Evolutionary conservation across 805 yeast genomes (phyloP).

Genomic region (Yamadazyma scolyti): DNA sequence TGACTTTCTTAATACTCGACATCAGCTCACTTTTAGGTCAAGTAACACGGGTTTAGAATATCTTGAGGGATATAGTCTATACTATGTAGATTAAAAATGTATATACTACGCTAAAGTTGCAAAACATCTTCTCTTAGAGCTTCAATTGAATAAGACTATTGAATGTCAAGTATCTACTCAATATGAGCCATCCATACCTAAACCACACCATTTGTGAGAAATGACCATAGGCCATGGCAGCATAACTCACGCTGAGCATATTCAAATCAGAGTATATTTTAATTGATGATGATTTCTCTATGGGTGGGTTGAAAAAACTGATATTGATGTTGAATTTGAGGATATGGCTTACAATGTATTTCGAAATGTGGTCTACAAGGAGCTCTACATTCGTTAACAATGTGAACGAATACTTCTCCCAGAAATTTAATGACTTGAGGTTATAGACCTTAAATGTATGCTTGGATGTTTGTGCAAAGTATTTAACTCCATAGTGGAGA

Average conservation of each 20-base stretch:
- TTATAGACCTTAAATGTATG: constrained; percentile 9
- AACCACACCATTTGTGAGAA: constrained; percentile 93
- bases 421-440: constrained; percentile 32
- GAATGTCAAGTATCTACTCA: constrained; percentile 72
- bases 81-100: constrained; percentile 1
- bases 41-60: too few relatives aligned
- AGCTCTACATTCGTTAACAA: constrained; percentile 39
- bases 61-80: too few relatives aligned
- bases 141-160: constrained; percentile 54
- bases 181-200: constrained; percentile 79
- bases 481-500: constrained; percentile 47
- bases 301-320: constrained; percentile 28
- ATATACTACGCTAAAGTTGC: background rate
- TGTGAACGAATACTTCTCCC: constrained; percentile 50
- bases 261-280: constrained; percentile 38
- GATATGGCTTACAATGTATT: constrained; percentile 24
- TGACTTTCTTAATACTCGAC: background rate
- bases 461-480: constrained; percentile 4
- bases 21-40: background rate
- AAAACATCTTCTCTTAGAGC: background rate
- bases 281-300: constrained; percentile 25
- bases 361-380: constrained; percentile 34
- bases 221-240: constrained; percentile 82
- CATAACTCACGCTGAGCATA: constrained; percentile 41
- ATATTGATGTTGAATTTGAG: constrained; percentile 34